Conservation (phyloP, 805 yeast genomes). For the Candida germanica region DNA sequence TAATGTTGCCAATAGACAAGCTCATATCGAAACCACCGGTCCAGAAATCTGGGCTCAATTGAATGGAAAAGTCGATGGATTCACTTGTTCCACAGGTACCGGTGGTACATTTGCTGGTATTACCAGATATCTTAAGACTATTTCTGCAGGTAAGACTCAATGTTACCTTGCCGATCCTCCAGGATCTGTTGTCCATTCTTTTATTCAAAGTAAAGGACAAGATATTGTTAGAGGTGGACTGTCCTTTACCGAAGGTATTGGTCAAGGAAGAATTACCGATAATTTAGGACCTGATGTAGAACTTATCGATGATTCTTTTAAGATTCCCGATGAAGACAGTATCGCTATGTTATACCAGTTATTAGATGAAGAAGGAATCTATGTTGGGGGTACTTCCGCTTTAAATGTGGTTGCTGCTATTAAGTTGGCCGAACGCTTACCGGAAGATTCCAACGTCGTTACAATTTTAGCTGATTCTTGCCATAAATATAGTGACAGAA, state of each 20-base stretch:
- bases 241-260: conserved; percentile 93
- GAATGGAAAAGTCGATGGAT: conserved; percentile 73
- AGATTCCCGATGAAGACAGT: conserved; percentile 74
- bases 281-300: conserved; percentile 73
- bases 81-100: conserved; percentile 89
- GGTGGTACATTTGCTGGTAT: conserved; percentile 92
- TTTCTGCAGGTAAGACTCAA: conserved; percentile 53
- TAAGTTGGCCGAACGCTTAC: conserved; percentile 69
- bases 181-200: conserved; percentile 81
- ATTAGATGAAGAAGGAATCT: conserved; percentile 86
- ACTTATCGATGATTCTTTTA: conserved; percentile 74
- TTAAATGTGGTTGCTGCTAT: conserved; percentile 88
- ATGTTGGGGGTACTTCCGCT: conserved; percentile 87
- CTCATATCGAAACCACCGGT: conserved; percentile 87
- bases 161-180: conserved; percentile 89
- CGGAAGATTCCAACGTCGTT: conserved; percentile 78
- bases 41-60: conserved; percentile 91
- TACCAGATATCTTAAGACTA: conserved; percentile 71
- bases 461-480: conserved; percentile 90
- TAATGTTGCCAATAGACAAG: conserved; percentile 81
- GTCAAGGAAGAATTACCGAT: conserved; percentile 89
- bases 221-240: conserved; percentile 71
- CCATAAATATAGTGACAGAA: conserved; percentile 79
- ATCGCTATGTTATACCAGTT: conserved; percentile 81
- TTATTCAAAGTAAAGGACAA: conserved; percentile 67